Evolutionary conservation across 495 filamentous ascomycete species (phyloP).

Genomic region (Tetracladium setigerum): DNA sequence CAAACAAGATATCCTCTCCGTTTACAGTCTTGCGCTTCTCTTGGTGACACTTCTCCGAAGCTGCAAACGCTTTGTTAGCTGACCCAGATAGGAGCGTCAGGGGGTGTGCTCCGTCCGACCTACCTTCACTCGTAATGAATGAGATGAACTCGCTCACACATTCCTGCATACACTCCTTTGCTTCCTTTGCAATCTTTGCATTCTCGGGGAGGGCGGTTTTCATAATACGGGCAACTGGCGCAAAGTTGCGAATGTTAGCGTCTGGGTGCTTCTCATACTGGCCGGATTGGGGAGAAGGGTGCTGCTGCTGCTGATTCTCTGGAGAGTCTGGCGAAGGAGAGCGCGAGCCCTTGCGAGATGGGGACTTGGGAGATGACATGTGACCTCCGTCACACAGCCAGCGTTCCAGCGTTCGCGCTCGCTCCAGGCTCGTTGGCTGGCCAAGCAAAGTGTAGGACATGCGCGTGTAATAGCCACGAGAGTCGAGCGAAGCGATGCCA

Average conservation of each 20-base stretch:
- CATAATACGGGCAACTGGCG: conserved; percentile 97
- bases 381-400: conserved; percentile 19
- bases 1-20: conserved; percentile 95
- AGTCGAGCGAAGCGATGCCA: conserved; percentile 38
- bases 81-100: conserved; percentile 4
- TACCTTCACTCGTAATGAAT: conserved; percentile 98
- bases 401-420: conserved; percentile 23
- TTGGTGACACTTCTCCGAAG: conserved; percentile 98
- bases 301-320: conserved; percentile 34
- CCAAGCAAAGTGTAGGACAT: conserved; percentile 17
- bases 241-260: conserved; percentile 84
- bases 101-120: conserved; percentile 20
- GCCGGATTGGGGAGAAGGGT: conserved; percentile 34
- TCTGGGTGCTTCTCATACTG: conserved; percentile 40
- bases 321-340: conserved; percentile 38
- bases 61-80: conserved; percentile 44
- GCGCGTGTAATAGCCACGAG: conserved; percentile 16
- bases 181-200: conserved; percentile 98
- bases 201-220: conserved; percentile 95
- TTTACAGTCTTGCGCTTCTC: conserved; percentile 99
- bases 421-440: conserved; percentile 18
- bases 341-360: conserved; percentile 48
- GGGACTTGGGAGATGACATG: conserved; percentile 15
- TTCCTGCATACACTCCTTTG: conserved; percentile 99
- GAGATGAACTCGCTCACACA: conserved; percentile 99